Base-by-base conservation (phyloP, 306 rosid species). In the Argentina anserina region DNA sequence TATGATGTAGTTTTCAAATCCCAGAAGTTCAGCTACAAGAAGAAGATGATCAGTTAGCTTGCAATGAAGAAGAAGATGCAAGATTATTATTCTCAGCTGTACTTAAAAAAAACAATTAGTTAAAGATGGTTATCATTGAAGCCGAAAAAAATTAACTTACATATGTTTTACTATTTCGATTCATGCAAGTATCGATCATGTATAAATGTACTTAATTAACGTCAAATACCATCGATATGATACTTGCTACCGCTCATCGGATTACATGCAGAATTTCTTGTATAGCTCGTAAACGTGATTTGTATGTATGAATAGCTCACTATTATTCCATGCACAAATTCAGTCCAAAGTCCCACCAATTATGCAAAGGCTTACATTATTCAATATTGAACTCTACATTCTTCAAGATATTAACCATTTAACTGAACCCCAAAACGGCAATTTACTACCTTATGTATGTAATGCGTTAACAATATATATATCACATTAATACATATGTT, bases 21-120 rank as follows among this genome's bases (percentile, higher is more conserved):
- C 97, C 80, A 93, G 47, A 66, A 80, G 81, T 56, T 88, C 76
- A 76, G 88, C 93, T 93, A 87, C 37, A 71, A 64, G 17, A 21
- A 59, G 39, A 58, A 29, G 21, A 31, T 60, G 5, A 58, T 28
- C 64, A 58, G 26, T 12, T 14, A 26, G 20, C 36, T 15, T 28
- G 20, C 4, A 58, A 59, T 7, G 1, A 6, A 13, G 42, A 4
- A 31, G 13, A 10, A 61, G 13, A 61, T 31, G 21, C 36, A 33
- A 2, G n/a, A n/a, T n/a, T 59, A 13, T 59, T 2, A 14, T 31
- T 31, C 11, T 31, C 23, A 2, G 23, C 62, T 52, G 23, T 9
- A n/a, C n/a, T n/a, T n/a, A n/a, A n/a, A n/a, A n/a, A n/a, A n/a
- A n/a, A n/a, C n/a, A n/a, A n/a, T n/a, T n/a, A n/a, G n/a, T n/a